A percentile compares a stretch with the other conserved stretches of the same genome.
Evolutionary conservation across 805 yeast species (phyloP).

Genomic region (Jamesozyma rosinii): DNA sequence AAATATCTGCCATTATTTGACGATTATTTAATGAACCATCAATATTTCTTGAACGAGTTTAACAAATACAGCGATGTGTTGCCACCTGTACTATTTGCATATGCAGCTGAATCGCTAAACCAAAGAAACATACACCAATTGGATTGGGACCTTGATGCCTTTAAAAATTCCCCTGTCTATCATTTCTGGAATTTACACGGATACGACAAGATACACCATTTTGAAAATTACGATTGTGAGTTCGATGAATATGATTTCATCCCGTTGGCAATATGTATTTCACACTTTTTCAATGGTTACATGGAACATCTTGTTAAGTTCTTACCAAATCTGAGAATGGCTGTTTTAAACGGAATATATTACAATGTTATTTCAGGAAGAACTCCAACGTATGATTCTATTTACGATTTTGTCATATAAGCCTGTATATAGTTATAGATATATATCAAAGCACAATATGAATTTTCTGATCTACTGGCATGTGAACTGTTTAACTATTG

Average conservation of each 20-base stretch:
- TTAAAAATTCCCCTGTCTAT: constrained; percentile 28
- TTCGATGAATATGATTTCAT: constrained; percentile 38
- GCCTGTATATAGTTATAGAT: not conserved
- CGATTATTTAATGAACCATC: constrained; percentile 53
- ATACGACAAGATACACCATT: constrained; percentile 35
- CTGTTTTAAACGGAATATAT: constrained; percentile 36
- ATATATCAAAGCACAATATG: too few species aligned
- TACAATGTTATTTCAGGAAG: constrained; percentile 14
- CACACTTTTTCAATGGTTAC: constrained; percentile 41
- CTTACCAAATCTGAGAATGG: constrained; percentile 31
- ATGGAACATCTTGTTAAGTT: constrained; percentile 29
- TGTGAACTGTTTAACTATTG: too few species aligned
- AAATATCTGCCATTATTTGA: constrained; percentile 45
- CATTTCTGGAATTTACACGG: constrained; percentile 44
- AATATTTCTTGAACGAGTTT: constrained; percentile 40
- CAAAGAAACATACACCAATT: constrained; percentile 25
- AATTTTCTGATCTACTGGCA: too few species aligned
- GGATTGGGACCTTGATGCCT: constrained; percentile 28
- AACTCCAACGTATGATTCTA: constrained; percentile 10
- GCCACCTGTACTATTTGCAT: constrained; percentile 47
- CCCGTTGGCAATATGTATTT: constrained; percentile 33
- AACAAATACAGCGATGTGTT: constrained; percentile 51
- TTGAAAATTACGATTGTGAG: constrained; percentile 32
- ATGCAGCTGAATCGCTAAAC: constrained; percentile 39
- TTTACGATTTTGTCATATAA: constrained; percentile 18